These are phyloP conservation scores for Cinchona pubescens DNA, from an alignment of 257 asterid genomes.

Conservation along the genomic window DNA sequence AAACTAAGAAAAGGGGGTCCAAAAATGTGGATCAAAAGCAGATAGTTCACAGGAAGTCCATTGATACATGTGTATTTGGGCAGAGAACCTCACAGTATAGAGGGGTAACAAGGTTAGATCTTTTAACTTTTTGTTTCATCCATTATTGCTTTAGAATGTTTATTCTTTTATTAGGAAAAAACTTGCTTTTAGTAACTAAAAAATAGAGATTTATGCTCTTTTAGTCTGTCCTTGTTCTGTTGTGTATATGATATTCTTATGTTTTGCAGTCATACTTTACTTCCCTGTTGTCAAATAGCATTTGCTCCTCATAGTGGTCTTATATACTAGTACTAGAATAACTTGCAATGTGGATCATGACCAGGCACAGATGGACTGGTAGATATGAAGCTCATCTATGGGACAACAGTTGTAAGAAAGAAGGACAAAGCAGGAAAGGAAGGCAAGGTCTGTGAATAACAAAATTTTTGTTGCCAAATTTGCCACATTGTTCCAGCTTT, in stretches of 20 bases:
- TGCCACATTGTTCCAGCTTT: slow-evolving; percentile 3
- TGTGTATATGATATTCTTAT: neutral
- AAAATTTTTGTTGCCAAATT: neutral
- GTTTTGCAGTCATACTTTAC: neutral
- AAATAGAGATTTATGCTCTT: neutral
- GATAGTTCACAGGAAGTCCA: slow-evolving; percentile 81
- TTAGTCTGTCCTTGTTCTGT: neutral
- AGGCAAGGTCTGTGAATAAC: slow-evolving; percentile 66
- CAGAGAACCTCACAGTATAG: slow-evolving; percentile 94
- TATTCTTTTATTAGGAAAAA: neutral
- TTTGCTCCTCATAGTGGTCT: neutral
- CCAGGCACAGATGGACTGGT: slow-evolving; percentile 98
- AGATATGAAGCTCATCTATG: slow-evolving; percentile 98
- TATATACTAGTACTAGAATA: neutral
- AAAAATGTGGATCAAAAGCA: slow-evolving; percentile 63
- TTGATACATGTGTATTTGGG: slow-evolving; percentile 93
- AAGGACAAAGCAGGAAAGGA: slow-evolving; percentile 99
- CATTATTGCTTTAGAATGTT: neutral
- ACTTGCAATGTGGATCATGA: slow-evolving; percentile 4
- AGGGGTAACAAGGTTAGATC: slow-evolving; percentile 83
- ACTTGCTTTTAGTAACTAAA: neutral
- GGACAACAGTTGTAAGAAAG: slow-evolving; percentile 98
- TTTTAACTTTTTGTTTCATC: neutral
- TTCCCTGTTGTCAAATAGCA: neutral
- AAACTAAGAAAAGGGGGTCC: slow-evolving; percentile 71